Base-by-base conservation (phyloP, 805 yeast genomes). In the Pichia cabralensis region DNA sequence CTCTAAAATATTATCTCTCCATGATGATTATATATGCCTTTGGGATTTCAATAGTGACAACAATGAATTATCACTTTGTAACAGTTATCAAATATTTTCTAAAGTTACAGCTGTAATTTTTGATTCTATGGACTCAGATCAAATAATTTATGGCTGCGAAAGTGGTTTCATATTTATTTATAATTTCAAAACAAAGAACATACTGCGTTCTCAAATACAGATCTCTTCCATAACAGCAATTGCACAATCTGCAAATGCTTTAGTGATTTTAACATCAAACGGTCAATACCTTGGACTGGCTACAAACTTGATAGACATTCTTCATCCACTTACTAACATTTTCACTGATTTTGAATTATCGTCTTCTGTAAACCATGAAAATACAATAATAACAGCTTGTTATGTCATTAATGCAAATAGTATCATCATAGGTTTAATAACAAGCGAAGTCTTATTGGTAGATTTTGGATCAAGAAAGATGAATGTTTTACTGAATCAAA, bases 81-180 rank as follows among this genome's bases (percentile, higher is more conserved):
- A n/a, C n/a, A n/a, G n/a, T n/a, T n/a, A n/a, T n/a, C n/a, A n/a
- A n/a, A n/a, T n/a, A n/a, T n/a, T n/a, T n/a, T n/a, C n/a, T n/a
- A n/a, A n/a, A n/a, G n/a, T n/a, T 8, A 56, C 75, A 2, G 48
- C 56, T 12, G 58, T 74, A 6, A 40, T 60, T 1, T 39, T 46
- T 6, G 58, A n/a, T n/a, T n/a, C n/a, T n/a, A n/a, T n/a, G n/a
- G n/a, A n/a, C n/a, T n/a, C n/a, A n/a, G n/a, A n/a, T n/a, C n/a
- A n/a, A n/a, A n/a, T n/a, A n/a, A n/a, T n/a, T n/a, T n/a, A n/a
- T n/a, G n/a, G n/a, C n/a, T n/a, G n/a, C n/a, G n/a, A n/a, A n/a
- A n/a, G n/a, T n/a, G n/a, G n/a, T n/a, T n/a, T n/a, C n/a, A n/a
- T n/a, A n/a, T n/a, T n/a, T n/a, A n/a, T n/a, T n/a, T n/a, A n/a